phyloP scores from a whole-genome alignment of 2,329 filamentous ascomycete genomes.

The Didymella pomorum region DNA sequence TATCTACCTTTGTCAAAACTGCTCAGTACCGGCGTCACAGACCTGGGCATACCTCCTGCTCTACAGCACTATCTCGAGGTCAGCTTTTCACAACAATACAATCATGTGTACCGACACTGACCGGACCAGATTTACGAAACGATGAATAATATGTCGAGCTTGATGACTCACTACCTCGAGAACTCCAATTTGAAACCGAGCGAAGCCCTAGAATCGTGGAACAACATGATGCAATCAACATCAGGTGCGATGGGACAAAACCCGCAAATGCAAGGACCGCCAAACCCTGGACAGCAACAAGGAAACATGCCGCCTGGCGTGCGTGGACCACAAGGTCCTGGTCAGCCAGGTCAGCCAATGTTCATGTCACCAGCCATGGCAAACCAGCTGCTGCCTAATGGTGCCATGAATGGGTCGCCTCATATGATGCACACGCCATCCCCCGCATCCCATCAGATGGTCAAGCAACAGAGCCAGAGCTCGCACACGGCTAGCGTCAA shows the following conservation, averaged over 20 bases:
- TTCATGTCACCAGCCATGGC: conserved; percentile 67
- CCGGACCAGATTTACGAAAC: conserved; percentile 67
- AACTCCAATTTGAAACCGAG: conserved; percentile 61
- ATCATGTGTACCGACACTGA: conserved; percentile 21
- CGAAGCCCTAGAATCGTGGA: conserved; percentile 64
- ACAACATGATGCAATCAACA: conserved; percentile 53
- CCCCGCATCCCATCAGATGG: conserved; percentile 60
- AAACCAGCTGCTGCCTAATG: conserved; percentile 60
- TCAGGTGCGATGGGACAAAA: conserved; percentile 31
- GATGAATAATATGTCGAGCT: conserved; percentile 68
- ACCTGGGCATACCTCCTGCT: conserved; percentile 63
- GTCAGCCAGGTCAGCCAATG: conserved; percentile 46
- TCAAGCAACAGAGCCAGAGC: conserved; percentile 65
- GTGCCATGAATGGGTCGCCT: conserved; percentile 60
- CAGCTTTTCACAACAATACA: conserved; percentile 36
- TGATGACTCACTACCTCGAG: conserved; percentile 65
- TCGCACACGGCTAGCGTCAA: conserved; percentile 64
- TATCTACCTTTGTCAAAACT: conserved; percentile 56
- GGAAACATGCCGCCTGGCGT: conserved; percentile 42
- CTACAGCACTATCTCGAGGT: conserved; percentile 71
- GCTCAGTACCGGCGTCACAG: conserved; percentile 56
- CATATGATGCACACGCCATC: conserved; percentile 58
- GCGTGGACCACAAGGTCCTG: conserved; percentile 43
- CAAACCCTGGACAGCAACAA: conserved; percentile 40
- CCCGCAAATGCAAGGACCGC: conserved; percentile 36